Conservation (phyloP, 2,329 filamentous ascomycete species). For the Westerdykella ornata region DNA sequence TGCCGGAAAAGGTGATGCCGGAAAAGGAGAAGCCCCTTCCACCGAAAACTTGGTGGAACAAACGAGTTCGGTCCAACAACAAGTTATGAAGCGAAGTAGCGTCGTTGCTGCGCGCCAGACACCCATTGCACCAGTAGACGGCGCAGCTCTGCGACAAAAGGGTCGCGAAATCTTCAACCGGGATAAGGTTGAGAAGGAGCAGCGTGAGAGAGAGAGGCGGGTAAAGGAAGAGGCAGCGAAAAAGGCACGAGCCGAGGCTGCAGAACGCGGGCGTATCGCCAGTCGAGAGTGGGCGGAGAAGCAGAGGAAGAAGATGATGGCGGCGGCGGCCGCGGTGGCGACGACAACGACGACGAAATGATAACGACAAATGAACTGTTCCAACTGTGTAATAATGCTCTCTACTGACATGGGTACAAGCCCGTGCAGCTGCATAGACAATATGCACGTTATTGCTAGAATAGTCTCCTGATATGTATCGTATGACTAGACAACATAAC, state of each 20-base stretch:
- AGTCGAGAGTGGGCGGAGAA: constrained; percentile 47
- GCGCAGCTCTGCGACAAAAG: constrained; percentile 31
- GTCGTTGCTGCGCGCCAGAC: constrained; percentile 12
- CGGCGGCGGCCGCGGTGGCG: constrained; percentile 2
- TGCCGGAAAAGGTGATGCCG: too few species aligned
- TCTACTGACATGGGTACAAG: too few species aligned
- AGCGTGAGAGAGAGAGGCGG: constrained; percentile 36
- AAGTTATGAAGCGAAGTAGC: constrained; percentile 20
- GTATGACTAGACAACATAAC: too few species aligned
- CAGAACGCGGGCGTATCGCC: constrained; percentile 40
- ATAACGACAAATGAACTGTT: too few species aligned
- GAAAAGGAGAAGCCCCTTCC: constrained; percentile 11
- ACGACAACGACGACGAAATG: too few species aligned
- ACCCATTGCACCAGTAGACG: constrained; percentile 28
- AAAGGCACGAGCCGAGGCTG: constrained; percentile 42
- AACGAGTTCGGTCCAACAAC: neutral
- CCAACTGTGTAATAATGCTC: too few species aligned
- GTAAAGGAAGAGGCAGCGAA: constrained; percentile 46
- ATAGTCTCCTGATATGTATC: too few species aligned
- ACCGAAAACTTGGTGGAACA: constrained; percentile 10
- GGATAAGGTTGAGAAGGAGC: constrained; percentile 38
- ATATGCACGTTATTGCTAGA: too few species aligned
- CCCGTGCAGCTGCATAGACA: too few species aligned
- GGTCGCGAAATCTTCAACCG: constrained; percentile 44
- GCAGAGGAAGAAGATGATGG: constrained; percentile 38